phyloP scores from a whole-genome alignment of 108 stramenopile genomes.

The Skeletonema tropicum region DNA sequence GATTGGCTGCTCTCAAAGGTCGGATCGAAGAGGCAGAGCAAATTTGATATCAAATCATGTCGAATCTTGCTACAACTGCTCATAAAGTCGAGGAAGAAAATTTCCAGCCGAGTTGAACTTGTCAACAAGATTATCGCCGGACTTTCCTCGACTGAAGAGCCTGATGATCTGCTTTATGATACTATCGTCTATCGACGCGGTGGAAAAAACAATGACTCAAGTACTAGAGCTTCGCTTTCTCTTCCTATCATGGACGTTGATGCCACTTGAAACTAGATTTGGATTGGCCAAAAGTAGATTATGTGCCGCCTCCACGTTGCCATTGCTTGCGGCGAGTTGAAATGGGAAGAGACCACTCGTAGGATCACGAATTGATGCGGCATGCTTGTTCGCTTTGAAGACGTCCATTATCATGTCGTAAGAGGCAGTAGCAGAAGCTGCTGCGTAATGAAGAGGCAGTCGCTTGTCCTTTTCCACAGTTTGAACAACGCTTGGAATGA shows the following conservation, averaged over 20 bases:
- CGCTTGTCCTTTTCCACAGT: background rate
- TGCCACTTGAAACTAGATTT: background rate
- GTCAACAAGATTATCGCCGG: slow-evolving; percentile 6
- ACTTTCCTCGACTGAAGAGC: background rate
- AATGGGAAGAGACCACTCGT: slow-evolving; percentile 1
- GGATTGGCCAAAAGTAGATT: background rate
- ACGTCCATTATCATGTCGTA: background rate
- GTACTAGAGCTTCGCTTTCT: background rate
- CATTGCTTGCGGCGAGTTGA: too few species aligned
- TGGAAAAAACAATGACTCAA: background rate
- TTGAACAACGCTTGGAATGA: background rate
- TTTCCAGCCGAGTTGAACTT: background rate
- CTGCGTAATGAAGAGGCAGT: background rate
- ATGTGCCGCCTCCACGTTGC: too few species aligned
- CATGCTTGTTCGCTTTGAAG: background rate
- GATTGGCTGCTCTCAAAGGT: slow-evolving; percentile 5
- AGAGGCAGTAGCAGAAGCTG: background rate
- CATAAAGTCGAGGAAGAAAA: background rate
- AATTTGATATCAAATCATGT: slow-evolving; percentile 6
- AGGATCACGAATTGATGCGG: background rate
- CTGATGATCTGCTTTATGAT: background rate
- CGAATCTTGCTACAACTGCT: slow-evolving; percentile 1
- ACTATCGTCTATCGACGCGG: background rate
- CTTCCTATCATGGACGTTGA: background rate
- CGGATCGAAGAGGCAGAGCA: background rate